These are phyloP conservation scores for Ascosphaera apis DNA, from an alignment of 2,329 filamentous ascomycete genomes.

Conservation along the genomic window DNA sequence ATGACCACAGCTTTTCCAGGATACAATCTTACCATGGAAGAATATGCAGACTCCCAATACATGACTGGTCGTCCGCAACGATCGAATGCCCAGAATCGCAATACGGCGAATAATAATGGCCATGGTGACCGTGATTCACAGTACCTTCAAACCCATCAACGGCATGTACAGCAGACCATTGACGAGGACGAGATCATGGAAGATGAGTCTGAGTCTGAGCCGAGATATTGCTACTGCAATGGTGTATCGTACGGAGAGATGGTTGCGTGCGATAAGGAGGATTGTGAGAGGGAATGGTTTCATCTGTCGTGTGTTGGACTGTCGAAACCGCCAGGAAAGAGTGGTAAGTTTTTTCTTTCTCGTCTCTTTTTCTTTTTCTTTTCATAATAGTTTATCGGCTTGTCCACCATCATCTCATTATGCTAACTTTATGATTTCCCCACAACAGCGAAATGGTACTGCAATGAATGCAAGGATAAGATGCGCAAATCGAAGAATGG, in stretches of 20 bases:
- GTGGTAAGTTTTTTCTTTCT: constrained; percentile 31
- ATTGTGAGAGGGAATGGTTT: constrained; percentile 60
- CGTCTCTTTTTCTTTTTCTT: constrained; percentile 2
- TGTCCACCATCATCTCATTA: background rate
- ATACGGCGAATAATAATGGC: background rate
- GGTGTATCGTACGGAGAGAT: constrained; percentile 63
- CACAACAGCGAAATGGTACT: constrained; percentile 70
- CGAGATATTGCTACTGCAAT: constrained; percentile 59
- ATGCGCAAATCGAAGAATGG: constrained; percentile 18
- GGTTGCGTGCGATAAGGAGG: constrained; percentile 56
- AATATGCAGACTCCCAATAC: too few species aligned
- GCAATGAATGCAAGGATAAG: constrained; percentile 51
- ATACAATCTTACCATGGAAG: too few species aligned
- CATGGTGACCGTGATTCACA: background rate
- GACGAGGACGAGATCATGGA: constrained; percentile 27
- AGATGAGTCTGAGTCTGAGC: constrained; percentile 45
- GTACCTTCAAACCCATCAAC: background rate
- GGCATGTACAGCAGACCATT: background rate
- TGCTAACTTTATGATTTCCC: too few species aligned
- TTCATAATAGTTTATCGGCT: background rate
- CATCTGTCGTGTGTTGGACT: constrained; percentile 62
- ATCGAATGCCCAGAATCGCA: background rate
- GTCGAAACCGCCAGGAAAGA: constrained; percentile 53
- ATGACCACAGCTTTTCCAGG: too few species aligned
- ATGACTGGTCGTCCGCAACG: background rate